Evolutionary conservation across 148 eudicot genomes (phyloP).

Genomic region (Talinum fruticosum): DNA sequence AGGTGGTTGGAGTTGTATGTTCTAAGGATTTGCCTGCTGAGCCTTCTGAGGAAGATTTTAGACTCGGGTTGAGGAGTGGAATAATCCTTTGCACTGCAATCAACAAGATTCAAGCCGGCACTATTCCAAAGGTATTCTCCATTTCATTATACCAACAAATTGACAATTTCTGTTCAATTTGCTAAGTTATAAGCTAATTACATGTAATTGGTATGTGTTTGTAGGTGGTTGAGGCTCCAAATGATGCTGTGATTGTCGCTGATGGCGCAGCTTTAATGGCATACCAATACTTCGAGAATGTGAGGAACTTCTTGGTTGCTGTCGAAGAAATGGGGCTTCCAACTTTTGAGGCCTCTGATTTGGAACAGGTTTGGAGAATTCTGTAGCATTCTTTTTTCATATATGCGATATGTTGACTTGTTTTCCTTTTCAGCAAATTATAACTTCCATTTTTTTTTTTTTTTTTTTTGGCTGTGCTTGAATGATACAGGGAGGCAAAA

Average conservation of each 20-base stretch:
- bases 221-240: slow-evolving; percentile 75
- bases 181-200: background rate
- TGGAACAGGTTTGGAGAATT: slow-evolving; percentile 58
- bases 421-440: background rate
- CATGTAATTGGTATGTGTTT: background rate
- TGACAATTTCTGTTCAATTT: background rate
- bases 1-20: slow-evolving; percentile 75
- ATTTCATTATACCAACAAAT: background rate
- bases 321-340: slow-evolving; percentile 85
- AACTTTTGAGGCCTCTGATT: slow-evolving; percentile 85
- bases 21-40: slow-evolving; percentile 87
- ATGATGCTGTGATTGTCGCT: slow-evolving; percentile 52
- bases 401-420: background rate
- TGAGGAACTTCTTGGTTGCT: slow-evolving; percentile 70
- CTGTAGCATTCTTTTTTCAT: background rate
- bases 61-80: slow-evolving; percentile 88
- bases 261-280: slow-evolving; percentile 91
- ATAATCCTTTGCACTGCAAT: slow-evolving; percentile 88
- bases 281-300: slow-evolving; percentile 83
- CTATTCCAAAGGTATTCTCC: slow-evolving; percentile 59
- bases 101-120: slow-evolving; percentile 75
- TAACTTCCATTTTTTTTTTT: background rate
- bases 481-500: slow-evolving; percentile 72
- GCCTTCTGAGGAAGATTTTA: slow-evolving; percentile 89
- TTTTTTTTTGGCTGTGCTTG: background rate